Percentiles rank a stretch among this genome's conserved stretches.
Conservation (phyloP, 2,329 filamentous ascomycete genomes). For the Aureobasidium sp. region DNA sequence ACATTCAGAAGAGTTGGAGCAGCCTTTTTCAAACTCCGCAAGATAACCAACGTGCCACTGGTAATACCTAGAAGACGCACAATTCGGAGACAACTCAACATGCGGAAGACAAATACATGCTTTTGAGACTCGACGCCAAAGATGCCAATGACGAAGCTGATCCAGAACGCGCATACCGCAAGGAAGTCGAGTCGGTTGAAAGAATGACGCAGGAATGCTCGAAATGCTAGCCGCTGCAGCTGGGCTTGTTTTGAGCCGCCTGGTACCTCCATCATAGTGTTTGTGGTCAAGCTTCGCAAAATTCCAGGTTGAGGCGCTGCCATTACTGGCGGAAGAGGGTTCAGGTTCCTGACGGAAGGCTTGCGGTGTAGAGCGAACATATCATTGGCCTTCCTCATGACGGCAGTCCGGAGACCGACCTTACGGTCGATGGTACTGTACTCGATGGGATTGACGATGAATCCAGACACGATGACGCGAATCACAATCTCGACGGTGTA, state of each 20-base stretch:
- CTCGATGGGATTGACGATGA: constrained; percentile 81
- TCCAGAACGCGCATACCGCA: constrained; percentile 92
- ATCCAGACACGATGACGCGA: constrained; percentile 85
- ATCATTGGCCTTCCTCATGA: constrained; percentile 67
- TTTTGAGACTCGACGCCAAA: constrained; percentile 60
- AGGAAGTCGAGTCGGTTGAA: constrained; percentile 96
- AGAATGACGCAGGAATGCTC: constrained; percentile 87
- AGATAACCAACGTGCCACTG: constrained; percentile 88
- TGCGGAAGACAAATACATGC: constrained; percentile 85
- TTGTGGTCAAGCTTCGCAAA: constrained; percentile 32
- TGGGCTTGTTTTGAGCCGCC: constrained; percentile 68
- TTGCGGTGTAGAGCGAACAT: constrained; percentile 79
- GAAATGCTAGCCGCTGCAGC: constrained; percentile 75
- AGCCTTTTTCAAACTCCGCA: constrained; percentile 91
- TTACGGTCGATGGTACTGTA: constrained; percentile 85
- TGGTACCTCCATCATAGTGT: constrained; percentile 39
- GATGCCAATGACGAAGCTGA: constrained; percentile 69
- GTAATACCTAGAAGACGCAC: constrained; percentile 85
- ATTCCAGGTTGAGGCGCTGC: constrained; percentile 22
- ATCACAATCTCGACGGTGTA: constrained; percentile 82
- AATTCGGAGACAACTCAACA: constrained; percentile 93
- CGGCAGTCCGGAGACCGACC: constrained; percentile 63
- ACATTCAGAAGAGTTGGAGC: constrained; percentile 87
- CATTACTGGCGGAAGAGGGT: constrained; percentile 27
- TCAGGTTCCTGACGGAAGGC: constrained; percentile 52